Evolutionary conservation across 768 basidiomycete genomes (phyloP), one percentile per base, ranked within the genome.

Genomic region (Russula foetens): DNA sequence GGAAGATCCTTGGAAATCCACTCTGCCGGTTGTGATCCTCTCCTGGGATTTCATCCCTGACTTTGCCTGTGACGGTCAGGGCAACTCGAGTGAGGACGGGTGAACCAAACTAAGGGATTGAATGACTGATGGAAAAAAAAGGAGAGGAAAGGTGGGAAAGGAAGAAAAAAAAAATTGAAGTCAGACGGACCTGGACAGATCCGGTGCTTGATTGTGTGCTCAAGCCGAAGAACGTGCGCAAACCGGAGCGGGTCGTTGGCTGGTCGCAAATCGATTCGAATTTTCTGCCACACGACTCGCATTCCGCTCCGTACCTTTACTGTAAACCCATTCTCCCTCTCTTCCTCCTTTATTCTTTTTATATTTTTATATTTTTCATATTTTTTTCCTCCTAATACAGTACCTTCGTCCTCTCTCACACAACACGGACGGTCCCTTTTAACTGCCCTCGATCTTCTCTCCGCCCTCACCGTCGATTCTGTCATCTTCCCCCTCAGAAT

Each of bases 161-260:
- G 24, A 26, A 28, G 29, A 28, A 28, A 35, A 24, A 48, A 60
- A 31, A 48, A 46, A 39, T 33, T 48, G 28, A 41, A 38, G 50
- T 15, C 35, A 39, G 19, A 14, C 46, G 24, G 46, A 26, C 46
- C 46, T 21, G 12, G 53, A 54, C 21, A 43, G 41, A 51, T 35
- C 29, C 39, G 59, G 56, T 23, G 29, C 29, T 7, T 47, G 57
- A 45, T 44, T 17, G 33, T 14, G 3, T 64, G 23, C 56, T 69
- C 26, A 44, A 48, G 67, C 73, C 65, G 72, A 67, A 72, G 74
- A 75, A 75, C 74, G 74, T 75, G 74, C 74, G 75, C 71, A 57
- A 57, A 49, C 38, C 47, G 56, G 64, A 63, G 67, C 67, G 63
- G 66, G 58, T 65, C 62, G 66, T 66, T 71, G 65, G 67, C 70